Percentiles rank a stretch among this genome's conserved stretches.
These are phyloP conservation scores for Candida tallmaniae DNA, from an alignment of 805 yeast species.

Conservation along the genomic window DNA sequence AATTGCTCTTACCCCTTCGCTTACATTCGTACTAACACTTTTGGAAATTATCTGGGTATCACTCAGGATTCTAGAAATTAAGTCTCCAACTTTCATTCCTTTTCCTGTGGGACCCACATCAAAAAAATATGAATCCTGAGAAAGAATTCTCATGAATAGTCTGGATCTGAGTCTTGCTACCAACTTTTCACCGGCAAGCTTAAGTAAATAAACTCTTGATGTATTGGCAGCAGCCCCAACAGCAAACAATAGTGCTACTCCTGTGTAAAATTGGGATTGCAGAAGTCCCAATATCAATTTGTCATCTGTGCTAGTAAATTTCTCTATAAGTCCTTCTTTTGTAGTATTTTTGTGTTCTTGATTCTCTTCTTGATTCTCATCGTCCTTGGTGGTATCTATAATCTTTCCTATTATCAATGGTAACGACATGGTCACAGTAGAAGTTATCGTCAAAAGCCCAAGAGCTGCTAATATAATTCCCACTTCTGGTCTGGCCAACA, in stretches of 20 bases:
- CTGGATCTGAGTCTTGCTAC: constrained; percentile 81
- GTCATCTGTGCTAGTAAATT: too few species aligned
- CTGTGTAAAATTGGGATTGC: constrained; percentile 57
- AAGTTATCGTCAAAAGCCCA: constrained; percentile 58
- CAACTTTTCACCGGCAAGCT: constrained; percentile 79
- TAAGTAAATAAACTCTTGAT: constrained; percentile 70
- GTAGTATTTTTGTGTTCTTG: background rate
- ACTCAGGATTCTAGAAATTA: constrained; percentile 80
- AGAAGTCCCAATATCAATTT: constrained; percentile 49
- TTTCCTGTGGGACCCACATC: constrained; percentile 59
- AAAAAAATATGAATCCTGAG: constrained; percentile 85
- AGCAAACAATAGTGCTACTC: constrained; percentile 57
- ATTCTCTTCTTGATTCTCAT: constrained; percentile 1
- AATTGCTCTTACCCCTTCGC: constrained; percentile 85
- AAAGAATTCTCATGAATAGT: constrained; percentile 68
- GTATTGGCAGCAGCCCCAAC: constrained; percentile 77
- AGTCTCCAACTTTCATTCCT: constrained; percentile 76
- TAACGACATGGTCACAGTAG: constrained; percentile 74
- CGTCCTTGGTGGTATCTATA: constrained; percentile 59
- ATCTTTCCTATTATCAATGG: constrained; percentile 85
- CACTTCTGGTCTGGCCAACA: constrained; percentile 41
- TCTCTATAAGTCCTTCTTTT: too few species aligned
- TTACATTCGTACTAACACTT: constrained; percentile 80
- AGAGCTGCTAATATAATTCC: constrained; percentile 55
- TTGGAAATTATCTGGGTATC: constrained; percentile 87